phyloP scores from a whole-genome alignment of 352 stramenopile species.

The Globisporangium carolinianum region DNA sequence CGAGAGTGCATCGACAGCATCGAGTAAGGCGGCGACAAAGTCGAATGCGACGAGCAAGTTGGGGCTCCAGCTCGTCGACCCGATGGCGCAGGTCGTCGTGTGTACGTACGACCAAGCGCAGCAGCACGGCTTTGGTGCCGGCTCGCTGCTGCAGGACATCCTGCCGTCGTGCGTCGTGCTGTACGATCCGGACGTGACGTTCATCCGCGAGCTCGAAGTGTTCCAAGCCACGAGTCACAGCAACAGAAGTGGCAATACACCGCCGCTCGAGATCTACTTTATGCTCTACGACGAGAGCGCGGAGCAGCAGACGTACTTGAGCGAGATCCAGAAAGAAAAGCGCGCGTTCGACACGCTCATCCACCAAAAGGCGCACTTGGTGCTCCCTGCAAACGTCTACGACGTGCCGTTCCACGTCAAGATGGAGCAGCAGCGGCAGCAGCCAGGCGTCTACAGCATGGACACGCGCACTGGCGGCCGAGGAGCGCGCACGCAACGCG shows the following conservation, averaged over 20 bases:
- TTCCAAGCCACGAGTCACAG: constrained; percentile 65
- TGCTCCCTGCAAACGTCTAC: constrained; percentile 85
- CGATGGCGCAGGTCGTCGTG: constrained; percentile 47
- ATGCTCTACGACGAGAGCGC: constrained; percentile 95
- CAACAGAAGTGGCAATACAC: not conserved
- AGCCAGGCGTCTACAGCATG: constrained; percentile 69
- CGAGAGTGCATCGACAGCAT: not conserved
- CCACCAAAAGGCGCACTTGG: constrained; percentile 90
- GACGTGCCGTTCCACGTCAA: constrained; percentile 79
- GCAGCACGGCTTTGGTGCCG: constrained; percentile 45
- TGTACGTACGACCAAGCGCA: constrained; percentile 78
- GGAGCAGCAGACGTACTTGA: constrained; percentile 94
- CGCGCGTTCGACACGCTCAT: constrained; percentile 96
- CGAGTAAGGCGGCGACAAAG: not conserved
- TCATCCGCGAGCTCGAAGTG: constrained; percentile 94
- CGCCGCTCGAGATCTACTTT: constrained; percentile 89
- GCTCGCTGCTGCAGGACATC: constrained; percentile 85
- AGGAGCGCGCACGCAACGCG: constrained; percentile 25
- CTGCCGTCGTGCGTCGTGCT: constrained; percentile 89
- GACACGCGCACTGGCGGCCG: constrained; percentile 65
- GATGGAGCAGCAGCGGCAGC: constrained; percentile 40
- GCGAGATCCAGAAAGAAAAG: constrained; percentile 93
- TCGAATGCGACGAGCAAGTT: constrained; percentile 18
- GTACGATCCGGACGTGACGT: constrained; percentile 93
- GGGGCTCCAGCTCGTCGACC: constrained; percentile 43